Evolutionary conservation across 176 grass and related monocot species (phyloP).

Genomic region (Urochloa ruziziensis): DNA sequence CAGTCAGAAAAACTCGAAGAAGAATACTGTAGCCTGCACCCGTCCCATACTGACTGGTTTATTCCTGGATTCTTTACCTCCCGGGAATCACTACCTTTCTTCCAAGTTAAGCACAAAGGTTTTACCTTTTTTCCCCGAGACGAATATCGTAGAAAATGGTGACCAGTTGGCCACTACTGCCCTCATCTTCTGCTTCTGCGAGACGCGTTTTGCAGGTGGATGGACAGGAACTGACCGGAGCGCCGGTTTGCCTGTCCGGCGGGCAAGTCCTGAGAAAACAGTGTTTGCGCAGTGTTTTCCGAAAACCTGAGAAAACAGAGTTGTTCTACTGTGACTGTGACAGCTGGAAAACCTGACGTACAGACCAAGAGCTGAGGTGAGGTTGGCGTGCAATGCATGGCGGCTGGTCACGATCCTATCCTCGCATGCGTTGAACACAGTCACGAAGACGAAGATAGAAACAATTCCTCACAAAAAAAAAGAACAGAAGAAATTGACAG

Average conservation of each 20-base stretch:
- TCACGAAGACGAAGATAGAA: neutral
- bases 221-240: neutral
- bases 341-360: neutral
- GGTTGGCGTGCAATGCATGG: neutral
- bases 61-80: neutral
- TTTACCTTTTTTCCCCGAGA: neutral
- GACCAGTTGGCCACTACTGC: neutral
- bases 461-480: neutral
- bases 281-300: neutral
- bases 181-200: neutral
- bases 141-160: neutral
- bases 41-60: neutral
- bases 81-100: neutral
- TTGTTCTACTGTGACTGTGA: neutral
- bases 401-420: neutral
- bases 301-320: too few relatives aligned
- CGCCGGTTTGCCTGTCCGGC: neutral
- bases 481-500: too few relatives aligned
- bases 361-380: neutral
- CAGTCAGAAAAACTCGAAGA: neutral
- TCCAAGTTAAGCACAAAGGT: slow-evolving; percentile 3
- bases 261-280: neutral
- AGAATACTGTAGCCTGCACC: neutral
- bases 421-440: neutral
- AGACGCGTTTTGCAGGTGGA: neutral